A percentile compares a stretch with the other conserved stretches of the same genome.
Evolutionary conservation across 208 protist species (phyloP).

Genomic region (Trypanosoma lewisi): DNA sequence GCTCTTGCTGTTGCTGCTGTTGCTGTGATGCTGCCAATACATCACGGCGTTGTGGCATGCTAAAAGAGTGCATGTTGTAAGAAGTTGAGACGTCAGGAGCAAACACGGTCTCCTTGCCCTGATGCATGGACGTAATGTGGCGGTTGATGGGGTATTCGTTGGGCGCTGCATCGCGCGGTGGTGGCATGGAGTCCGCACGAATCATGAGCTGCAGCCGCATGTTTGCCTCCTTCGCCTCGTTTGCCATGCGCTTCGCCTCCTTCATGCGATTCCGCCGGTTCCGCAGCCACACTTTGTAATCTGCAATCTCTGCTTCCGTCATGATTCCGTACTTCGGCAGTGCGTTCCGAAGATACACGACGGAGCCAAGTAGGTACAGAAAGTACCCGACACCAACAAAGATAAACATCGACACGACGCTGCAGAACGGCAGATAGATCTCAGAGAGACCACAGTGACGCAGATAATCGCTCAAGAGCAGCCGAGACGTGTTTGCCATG

Average conservation of each 20-base stretch:
- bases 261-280: slow-evolving; percentile 33
- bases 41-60: neutral
- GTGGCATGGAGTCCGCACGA: slow-evolving; percentile 10
- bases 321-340: slow-evolving; percentile 80
- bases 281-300: slow-evolving; percentile 76
- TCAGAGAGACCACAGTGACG: slow-evolving; percentile 32
- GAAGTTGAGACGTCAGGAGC: neutral
- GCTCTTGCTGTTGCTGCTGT: too few species aligned
- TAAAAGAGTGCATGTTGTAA: neutral
- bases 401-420: slow-evolving; percentile 43
- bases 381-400: slow-evolving; percentile 53
- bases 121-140: neutral
- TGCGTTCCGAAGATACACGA: slow-evolving; percentile 68
- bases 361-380: slow-evolving; percentile 40
- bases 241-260: slow-evolving; percentile 41
- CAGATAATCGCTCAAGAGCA: slow-evolving; percentile 60
- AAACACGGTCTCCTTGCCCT: neutral
- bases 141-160: neutral
- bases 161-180: neutral
- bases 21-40: neutral
- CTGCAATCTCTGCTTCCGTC: slow-evolving; percentile 58
- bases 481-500: slow-evolving; percentile 29
- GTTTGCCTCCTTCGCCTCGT: slow-evolving; percentile 53
- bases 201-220: slow-evolving; percentile 50
- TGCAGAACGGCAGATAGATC: slow-evolving; percentile 57